A percentile compares a stretch with the other conserved stretches of the same genome.
Conservation (phyloP, 257 asterid species). For the Solanum appendiculatum region DNA sequence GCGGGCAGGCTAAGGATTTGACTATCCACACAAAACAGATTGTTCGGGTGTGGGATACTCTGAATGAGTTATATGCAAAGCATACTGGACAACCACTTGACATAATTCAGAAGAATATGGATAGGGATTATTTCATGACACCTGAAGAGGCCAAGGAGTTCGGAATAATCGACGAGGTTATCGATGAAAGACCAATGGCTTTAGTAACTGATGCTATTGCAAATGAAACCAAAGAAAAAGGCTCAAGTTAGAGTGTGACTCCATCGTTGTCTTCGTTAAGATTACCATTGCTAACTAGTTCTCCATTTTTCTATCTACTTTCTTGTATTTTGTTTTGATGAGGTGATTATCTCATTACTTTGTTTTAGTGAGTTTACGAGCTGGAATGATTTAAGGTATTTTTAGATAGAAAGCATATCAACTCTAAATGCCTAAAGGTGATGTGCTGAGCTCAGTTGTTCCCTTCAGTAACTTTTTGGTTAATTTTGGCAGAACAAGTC, state of each 20-base stretch:
- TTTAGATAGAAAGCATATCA: neutral
- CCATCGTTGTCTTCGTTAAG: neutral
- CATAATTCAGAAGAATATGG: conserved; percentile 61
- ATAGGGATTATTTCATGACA: conserved; percentile 88
- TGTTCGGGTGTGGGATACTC: conserved; percentile 70
- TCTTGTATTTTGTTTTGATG: neutral
- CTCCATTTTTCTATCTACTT: neutral
- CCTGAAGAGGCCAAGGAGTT: conserved; percentile 87
- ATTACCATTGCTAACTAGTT: neutral
- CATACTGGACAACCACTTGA: conserved; percentile 82
- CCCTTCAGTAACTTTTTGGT: neutral
- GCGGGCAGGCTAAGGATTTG: conserved; percentile 91
- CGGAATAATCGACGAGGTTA: conserved; percentile 90
- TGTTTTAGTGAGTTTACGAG: neutral
- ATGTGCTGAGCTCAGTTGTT: neutral
- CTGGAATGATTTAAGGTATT: neutral
- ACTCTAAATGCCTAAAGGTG: neutral
- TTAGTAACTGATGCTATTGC: conserved; percentile 68
- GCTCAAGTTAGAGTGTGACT: neutral
- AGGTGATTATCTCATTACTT: neutral
- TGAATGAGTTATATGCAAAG: conserved; percentile 37
- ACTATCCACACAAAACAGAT: conserved; percentile 83
- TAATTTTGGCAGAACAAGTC: neutral
- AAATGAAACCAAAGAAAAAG: conserved; percentile 29
- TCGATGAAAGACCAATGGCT: conserved; percentile 62